Conservation (phyloP, 257 asterid genomes). For the Scutellaria baicalensis region DNA sequence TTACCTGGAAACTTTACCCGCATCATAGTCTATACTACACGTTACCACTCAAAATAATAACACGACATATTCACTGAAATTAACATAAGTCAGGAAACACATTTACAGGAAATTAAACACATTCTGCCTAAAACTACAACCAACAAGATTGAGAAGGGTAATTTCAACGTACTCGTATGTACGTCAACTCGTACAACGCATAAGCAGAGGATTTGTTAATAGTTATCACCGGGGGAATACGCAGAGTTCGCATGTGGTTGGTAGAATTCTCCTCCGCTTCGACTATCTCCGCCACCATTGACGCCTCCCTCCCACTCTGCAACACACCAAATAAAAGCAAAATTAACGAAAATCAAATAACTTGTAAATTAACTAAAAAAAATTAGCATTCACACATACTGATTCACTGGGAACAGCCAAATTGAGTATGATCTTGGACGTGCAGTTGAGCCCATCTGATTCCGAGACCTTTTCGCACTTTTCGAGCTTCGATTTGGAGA, state of each 20-base stretch:
- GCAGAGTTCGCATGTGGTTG: constrained; percentile 66
- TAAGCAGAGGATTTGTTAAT: constrained; percentile 81
- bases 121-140: neutral
- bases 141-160: neutral
- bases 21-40: neutral
- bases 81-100: too few relatives aligned
- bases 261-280: constrained; percentile 91
- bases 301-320: constrained; percentile 92
- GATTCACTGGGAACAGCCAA: constrained; percentile 93
- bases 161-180: constrained; percentile 54
- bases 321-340: neutral
- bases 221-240: constrained; percentile 78
- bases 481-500: constrained; percentile 76
- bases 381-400: constrained; percentile 15
- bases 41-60: neutral
- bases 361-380: neutral
- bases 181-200: constrained; percentile 71
- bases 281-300: constrained; percentile 89
- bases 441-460: constrained; percentile 62
- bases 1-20: neutral
- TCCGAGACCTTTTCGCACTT: constrained; percentile 67
- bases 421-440: constrained; percentile 60
- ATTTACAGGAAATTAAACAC: neutral
- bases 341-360: neutral
- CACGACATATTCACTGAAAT: neutral